A percentile compares a stretch with the other conserved stretches of the same genome.
Conservation (phyloP, 257 asterid genomes). For the Solanum habrochaites region DNA sequence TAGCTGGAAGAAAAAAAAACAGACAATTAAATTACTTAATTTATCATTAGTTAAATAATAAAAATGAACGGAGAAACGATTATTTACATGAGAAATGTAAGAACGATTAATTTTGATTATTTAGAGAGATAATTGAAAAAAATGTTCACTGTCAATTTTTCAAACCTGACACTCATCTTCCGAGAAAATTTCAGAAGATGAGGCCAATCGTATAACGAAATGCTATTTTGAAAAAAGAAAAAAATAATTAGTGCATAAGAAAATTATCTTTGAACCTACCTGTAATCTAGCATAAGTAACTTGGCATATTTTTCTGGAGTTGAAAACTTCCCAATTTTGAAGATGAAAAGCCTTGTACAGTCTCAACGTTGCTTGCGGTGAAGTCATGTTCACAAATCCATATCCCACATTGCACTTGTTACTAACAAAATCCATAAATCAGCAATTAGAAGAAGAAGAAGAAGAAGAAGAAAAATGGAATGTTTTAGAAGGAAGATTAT, state of each 20-base stretch:
- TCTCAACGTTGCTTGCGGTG: conserved; percentile 83
- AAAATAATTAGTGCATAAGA: not conserved
- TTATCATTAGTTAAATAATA: no score
- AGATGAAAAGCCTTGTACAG: conserved; percentile 88
- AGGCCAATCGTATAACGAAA: not conserved
- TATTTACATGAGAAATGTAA: not conserved
- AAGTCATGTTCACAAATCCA: conserved; percentile 99
- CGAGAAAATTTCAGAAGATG: not conserved
- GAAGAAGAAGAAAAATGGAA: no score
- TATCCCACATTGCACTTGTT: conserved; percentile 98
- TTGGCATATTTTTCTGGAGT: conserved; percentile 88
- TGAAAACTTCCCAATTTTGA: conserved; percentile 93
- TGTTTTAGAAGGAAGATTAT: not conserved
- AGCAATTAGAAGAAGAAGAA: not conserved
- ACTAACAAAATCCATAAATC: conserved; percentile 6
- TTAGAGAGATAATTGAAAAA: not conserved
- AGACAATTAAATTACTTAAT: not conserved
- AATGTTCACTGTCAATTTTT: not conserved
- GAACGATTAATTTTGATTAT: not conserved
- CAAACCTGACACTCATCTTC: not conserved
- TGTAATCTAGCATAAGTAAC: conserved; percentile 96
- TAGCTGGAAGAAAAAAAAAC: no score
- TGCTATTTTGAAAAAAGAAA: not conserved
- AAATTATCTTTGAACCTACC: conserved; percentile 13
- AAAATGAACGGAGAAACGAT: not conserved